Evolutionary conservation across 805 yeast genomes (phyloP).

Genomic region (Myxozyma neglecta): DNA sequence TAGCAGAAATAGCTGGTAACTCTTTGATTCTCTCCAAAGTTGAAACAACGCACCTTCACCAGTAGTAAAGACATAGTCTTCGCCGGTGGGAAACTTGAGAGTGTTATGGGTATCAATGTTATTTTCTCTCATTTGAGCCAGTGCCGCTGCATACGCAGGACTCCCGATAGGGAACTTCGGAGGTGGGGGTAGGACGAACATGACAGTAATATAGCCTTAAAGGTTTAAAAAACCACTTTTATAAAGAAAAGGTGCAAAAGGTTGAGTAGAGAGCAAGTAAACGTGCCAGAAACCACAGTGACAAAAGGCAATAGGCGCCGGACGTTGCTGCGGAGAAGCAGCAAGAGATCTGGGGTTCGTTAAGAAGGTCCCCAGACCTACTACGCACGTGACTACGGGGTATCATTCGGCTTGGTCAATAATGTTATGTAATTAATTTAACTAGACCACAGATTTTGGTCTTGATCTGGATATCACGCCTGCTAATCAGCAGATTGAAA

Average conservation of each 20-base stretch:
- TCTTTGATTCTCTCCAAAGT: neutral
- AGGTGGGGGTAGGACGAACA: constrained; percentile 41
- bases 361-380: neutral
- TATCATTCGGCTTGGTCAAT: neutral
- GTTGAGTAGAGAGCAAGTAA: neutral
- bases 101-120: constrained; percentile 32
- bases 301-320: neutral
- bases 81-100: constrained; percentile 30
- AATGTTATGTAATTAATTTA: neutral
- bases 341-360: constrained; percentile 1
- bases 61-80: constrained; percentile 34
- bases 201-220: constrained; percentile 1
- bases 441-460: neutral
- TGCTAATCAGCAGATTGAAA: neutral
- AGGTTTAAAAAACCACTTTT: too few species aligned
- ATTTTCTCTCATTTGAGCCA: constrained; percentile 25
- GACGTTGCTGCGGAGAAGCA: constrained; percentile 1
- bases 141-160: constrained; percentile 33
- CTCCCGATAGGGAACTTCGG: constrained; percentile 36
- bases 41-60: constrained; percentile 39
- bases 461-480: neutral
- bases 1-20: neutral
- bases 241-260: neutral
- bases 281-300: neutral
- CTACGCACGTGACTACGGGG: constrained; percentile 2